A percentile compares a stretch with the other conserved stretches of the same genome.
Conservation (phyloP, 257 asterid species). For the Paulownia fortunei region DNA sequence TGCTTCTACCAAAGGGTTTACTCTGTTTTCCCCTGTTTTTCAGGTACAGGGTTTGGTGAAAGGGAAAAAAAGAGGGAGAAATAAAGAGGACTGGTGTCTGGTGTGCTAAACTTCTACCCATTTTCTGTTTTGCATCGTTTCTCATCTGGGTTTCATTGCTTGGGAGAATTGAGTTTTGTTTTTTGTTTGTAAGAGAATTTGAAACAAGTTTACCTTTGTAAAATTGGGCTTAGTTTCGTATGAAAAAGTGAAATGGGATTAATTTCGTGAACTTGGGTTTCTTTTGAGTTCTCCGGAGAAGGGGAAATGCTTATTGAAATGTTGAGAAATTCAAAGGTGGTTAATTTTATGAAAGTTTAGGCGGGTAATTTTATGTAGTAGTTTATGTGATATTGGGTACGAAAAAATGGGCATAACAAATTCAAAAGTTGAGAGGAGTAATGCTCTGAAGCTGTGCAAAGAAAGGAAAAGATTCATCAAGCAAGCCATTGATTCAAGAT, state of each 20-base stretch:
- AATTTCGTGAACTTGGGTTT: conserved; percentile 2
- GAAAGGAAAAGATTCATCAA: conserved; percentile 82
- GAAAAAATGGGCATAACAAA: conserved; percentile 70
- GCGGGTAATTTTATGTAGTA: conserved; percentile 34
- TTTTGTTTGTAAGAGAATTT: neutral
- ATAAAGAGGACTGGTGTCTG: conserved; percentile 24
- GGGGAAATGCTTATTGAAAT: conserved; percentile 3
- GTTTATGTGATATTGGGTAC: conserved; percentile 23
- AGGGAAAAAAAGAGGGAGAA: neutral
- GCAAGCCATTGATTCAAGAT: conserved; percentile 91
- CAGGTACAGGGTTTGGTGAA: conserved; percentile 25
- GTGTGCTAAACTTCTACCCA: conserved; percentile 4
- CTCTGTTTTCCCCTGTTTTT: conserved; percentile 34
- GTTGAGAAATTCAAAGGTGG: conserved; percentile 28
- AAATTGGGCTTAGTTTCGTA: neutral
- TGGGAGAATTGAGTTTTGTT: neutral
- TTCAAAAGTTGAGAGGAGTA: conserved; percentile 76
- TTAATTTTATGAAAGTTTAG: conserved; percentile 18
- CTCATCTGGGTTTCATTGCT: conserved; percentile 22
- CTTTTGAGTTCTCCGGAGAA: neutral
- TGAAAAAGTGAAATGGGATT: neutral
- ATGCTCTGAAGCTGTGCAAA: conserved; percentile 80
- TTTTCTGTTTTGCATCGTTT: neutral
- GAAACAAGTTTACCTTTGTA: neutral
- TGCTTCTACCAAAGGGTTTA: neutral